These are phyloP conservation scores for Taxillus chinensis DNA, from an alignment of 164 flowering plant genomes.

Conservation along the genomic window DNA sequence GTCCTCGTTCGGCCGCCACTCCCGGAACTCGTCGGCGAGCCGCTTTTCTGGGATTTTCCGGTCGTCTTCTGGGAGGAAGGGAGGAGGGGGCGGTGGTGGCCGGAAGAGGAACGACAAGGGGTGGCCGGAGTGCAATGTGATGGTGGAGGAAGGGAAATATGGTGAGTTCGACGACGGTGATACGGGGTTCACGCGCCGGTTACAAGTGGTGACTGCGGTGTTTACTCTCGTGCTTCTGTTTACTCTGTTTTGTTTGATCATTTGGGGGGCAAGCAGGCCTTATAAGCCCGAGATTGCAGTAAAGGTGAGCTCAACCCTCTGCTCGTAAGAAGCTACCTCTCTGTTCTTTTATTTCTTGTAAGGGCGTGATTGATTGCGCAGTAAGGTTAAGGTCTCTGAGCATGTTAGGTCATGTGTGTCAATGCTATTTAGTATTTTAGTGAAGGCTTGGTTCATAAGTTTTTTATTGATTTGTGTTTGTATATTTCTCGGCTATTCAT, in stretches of 20 bases:
- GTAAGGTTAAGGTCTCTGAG: no score
- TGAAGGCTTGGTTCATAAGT: no score
- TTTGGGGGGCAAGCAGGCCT: slow-evolving; percentile 73
- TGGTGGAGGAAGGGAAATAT: slow-evolving; percentile 22
- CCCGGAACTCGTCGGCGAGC: slow-evolving; percentile 84
- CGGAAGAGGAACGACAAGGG: slow-evolving; percentile 35
- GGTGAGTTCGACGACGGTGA: slow-evolving; percentile 8
- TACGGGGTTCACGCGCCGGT: slow-evolving; percentile 19
- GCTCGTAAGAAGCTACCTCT: neutral
- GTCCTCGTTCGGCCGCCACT: slow-evolving; percentile 65
- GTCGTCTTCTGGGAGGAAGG: slow-evolving; percentile 75
- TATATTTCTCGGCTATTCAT: no score
- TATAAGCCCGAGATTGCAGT: slow-evolving; percentile 35
- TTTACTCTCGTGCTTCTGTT: slow-evolving; percentile 31
- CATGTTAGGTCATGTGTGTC: no score
- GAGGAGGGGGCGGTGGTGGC: neutral
- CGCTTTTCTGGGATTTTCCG: slow-evolving; percentile 83
- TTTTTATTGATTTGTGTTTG: no score
- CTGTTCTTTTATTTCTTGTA: no score
- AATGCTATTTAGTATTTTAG: no score
- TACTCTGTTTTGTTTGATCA: slow-evolving; percentile 34
- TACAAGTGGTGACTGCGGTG: slow-evolving; percentile 28
- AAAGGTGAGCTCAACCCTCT: slow-evolving; percentile 23
- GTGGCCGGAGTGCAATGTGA: slow-evolving; percentile 22
- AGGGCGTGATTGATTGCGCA: no score